A percentile compares a stretch with the other conserved stretches of the same genome.
Evolutionary conservation across 441 rosid genomes (phyloP).

Genomic region (Arabidopsis hybrid): DNA sequence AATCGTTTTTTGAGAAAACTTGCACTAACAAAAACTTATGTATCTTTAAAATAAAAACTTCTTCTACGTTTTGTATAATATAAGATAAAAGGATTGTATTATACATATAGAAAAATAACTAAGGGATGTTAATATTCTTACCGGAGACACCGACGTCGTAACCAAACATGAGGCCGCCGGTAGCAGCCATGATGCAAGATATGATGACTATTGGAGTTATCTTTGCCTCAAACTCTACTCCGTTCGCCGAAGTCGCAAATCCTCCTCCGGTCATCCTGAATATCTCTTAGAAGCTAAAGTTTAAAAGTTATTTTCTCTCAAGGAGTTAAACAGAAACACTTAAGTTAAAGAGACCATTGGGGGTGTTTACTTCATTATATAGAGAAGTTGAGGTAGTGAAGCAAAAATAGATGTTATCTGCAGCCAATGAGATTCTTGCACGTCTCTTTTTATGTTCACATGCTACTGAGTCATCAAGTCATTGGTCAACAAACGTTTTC

Average conservation of each 20-base stretch:
- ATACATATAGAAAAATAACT: not conserved
- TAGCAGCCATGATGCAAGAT: slow-evolving; percentile 90
- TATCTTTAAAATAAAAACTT: not conserved
- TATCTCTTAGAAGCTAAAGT: slow-evolving; percentile 15
- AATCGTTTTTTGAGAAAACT: not conserved
- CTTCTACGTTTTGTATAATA: not conserved
- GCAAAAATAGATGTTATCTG: slow-evolving; percentile 1
- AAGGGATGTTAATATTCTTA: slow-evolving; percentile 32
- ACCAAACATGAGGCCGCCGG: slow-evolving; percentile 96
- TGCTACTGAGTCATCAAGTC: slow-evolving; percentile 44
- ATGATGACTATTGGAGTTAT: slow-evolving; percentile 85
- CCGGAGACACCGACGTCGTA: slow-evolving; percentile 93
- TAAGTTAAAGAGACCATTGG: slow-evolving; percentile 20
- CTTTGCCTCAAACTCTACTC: slow-evolving; percentile 81
- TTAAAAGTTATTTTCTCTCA: not conserved
- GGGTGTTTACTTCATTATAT: slow-evolving; percentile 33
- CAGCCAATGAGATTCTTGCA: slow-evolving; percentile 27
- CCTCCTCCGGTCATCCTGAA: slow-evolving; percentile 75
- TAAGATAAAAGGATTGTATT: not conserved
- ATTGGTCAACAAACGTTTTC: slow-evolving; percentile 48
- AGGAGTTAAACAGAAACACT: slow-evolving; percentile 11
- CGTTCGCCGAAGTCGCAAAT: slow-evolving; percentile 59
- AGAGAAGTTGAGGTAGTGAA: slow-evolving; percentile 26
- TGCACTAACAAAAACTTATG: slow-evolving; percentile 11
- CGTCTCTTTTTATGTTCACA: slow-evolving; percentile 43